Evolutionary conservation across 768 basidiomycete genomes (phyloP), one percentile per base, ranked within the genome.

Genomic region (Russula sp.): DNA sequence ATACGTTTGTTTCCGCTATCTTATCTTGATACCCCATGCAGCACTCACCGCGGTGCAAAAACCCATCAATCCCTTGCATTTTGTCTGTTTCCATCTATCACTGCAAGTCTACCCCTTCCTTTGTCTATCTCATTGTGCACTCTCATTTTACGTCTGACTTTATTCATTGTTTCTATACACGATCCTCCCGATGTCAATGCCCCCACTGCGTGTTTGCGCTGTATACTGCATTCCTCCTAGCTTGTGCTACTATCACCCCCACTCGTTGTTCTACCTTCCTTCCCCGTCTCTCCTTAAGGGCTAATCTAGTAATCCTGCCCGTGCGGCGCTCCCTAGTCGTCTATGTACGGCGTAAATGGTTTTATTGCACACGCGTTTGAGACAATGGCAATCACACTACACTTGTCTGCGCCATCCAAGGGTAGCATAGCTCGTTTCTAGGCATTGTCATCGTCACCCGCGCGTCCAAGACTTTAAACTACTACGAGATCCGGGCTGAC

Each of bases 61-160:
- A 32, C 8, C 32, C 42, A n/a, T 35, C 42, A 13, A 40, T n/a
- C 13, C 22, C 32, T 13, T 45, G 42, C 50, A 56, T 34, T 35
- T 27, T 18, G 34, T 57, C 35, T 53, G 50, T 45, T 58, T 53
- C n/a, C 62, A 63, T 58, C 44, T 58, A 57, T 45, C 37, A 35
- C 35, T 47, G 52, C 52, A 47, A 20, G 10, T 47, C 44, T 47
- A 22, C 2, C 11, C 44, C 6, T 22, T 16, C 22, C 22, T 5
- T 48, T 27, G 18, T n/a, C 51, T 22, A 11, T 39, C 35, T 34
- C n/a, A 22, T 4, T 20, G 2, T 37, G 9, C 49, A 31, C 27
- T 14, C 8, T 59, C 51, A 5, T 60, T 48, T 48, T 22, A 27
- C 5, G n/a, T 13, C n/a, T 48, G 20, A 48, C 16, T n/a, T 44